Evolutionary conservation across 1,139 yeast genomes (phyloP).

Genomic region (Blastobotrys capitulatus): DNA sequence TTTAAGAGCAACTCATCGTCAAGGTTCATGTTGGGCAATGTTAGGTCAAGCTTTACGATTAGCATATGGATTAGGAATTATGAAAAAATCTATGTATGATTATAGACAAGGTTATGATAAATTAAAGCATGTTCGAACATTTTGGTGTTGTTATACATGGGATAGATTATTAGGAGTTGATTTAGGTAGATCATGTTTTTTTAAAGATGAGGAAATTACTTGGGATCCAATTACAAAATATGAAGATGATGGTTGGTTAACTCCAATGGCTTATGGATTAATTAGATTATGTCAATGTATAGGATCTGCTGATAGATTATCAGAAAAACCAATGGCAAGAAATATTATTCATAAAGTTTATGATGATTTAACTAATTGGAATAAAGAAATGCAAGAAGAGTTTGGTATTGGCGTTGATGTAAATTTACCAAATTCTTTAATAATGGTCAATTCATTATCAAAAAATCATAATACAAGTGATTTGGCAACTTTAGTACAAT

Average conservation of each 20-base stretch:
- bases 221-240: conserved; percentile 36
- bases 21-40: conserved; percentile 50
- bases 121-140: conserved; percentile 48
- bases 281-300: conserved; percentile 23
- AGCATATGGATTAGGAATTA: conserved; percentile 53
- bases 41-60: conserved; percentile 51
- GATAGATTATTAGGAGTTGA: conserved; percentile 54
- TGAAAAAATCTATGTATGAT: conserved; percentile 26
- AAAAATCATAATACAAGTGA: conserved; percentile 11
- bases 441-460: background rate
- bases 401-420: conserved; percentile 12
- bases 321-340: conserved; percentile 5
- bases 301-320: conserved; percentile 14
- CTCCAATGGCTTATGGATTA: conserved; percentile 42
- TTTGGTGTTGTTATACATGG: conserved; percentile 53
- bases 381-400: conserved; percentile 10
- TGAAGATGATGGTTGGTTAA: conserved; percentile 51
- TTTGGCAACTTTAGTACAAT: conserved; percentile 17
- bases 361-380: conserved; percentile 14
- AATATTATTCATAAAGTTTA: conserved; percentile 12
- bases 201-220: conserved; percentile 39
- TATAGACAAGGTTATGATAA: conserved; percentile 39
- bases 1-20: conserved; percentile 52
- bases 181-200: conserved; percentile 45
- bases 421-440: background rate